Conservation (phyloP, 2,329 filamentous ascomycete genomes). For the Fusarium dlaminii region DNA sequence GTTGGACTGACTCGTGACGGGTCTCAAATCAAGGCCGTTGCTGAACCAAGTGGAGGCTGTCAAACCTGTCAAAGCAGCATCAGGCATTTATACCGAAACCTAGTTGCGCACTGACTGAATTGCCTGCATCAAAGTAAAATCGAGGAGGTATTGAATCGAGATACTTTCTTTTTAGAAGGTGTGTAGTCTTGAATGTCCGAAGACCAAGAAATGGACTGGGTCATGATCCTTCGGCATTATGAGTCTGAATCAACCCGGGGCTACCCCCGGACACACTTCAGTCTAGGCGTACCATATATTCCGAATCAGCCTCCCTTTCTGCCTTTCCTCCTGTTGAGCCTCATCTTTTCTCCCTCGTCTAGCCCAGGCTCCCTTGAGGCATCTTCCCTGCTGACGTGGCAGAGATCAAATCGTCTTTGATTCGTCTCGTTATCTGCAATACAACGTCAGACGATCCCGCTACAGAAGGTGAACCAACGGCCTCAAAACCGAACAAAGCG, state of each 20-base stretch:
- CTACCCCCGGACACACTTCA: background rate
- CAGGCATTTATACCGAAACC: background rate
- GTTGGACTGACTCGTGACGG: background rate
- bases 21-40: background rate
- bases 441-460: conserved; percentile 27
- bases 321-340: conserved; percentile 28
- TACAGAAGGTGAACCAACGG: background rate
- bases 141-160: background rate
- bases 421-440: conserved; percentile 17
- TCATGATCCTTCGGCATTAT: background rate
- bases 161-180: background rate
- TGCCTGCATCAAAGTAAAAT: background rate
- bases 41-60: conserved; percentile 6
- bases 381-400: conserved; percentile 37
- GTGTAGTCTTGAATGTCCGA: background rate
- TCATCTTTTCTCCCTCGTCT: conserved; percentile 6
- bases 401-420: background rate
- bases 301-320: conserved; percentile 10
- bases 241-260: background rate
- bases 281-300: background rate
- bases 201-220: background rate
- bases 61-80: conserved; percentile 1
- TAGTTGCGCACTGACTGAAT: background rate
- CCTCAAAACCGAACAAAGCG: conserved; percentile 12
- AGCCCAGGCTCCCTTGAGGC: conserved; percentile 7